Evolutionary conservation across 495 filamentous ascomycete genomes (phyloP).

Genomic region (Hypoxylon fuscum): DNA sequence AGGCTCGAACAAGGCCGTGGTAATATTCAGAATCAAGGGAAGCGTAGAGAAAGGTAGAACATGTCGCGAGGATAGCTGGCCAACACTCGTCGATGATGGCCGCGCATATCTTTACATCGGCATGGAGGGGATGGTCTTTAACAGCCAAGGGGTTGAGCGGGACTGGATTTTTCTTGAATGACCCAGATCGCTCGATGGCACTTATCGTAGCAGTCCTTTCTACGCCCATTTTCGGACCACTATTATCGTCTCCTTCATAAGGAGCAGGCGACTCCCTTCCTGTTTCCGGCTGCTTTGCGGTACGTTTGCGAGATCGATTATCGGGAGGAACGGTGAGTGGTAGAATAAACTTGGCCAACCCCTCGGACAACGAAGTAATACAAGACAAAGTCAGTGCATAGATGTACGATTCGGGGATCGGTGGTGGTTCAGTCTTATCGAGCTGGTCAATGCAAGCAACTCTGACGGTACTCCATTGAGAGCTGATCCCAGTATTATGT

Average conservation of each 20-base stretch:
- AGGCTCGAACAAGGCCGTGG: conserved; percentile 88
- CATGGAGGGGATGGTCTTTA: conserved; percentile 72
- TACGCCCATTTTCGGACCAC: conserved; percentile 35
- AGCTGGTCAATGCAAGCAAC: conserved; percentile 93
- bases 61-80: conserved; percentile 93
- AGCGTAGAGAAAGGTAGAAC: conserved; percentile 92
- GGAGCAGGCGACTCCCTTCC: conserved; percentile 56
- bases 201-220: conserved; percentile 53
- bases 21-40: conserved; percentile 94
- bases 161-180: conserved; percentile 67
- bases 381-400: conserved; percentile 90
- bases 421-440: conserved; percentile 87
- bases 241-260: conserved; percentile 45
- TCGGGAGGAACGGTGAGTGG: conserved; percentile 82
- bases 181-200: conserved; percentile 54
- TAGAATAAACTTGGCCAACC: conserved; percentile 89
- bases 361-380: conserved; percentile 86
- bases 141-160: conserved; percentile 83
- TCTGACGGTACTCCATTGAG: conserved; percentile 86
- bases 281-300: conserved; percentile 48
- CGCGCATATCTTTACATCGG: conserved; percentile 77
- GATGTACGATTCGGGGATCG: conserved; percentile 89
- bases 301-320: conserved; percentile 59
- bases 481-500: conserved; percentile 79
- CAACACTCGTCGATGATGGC: conserved; percentile 89